phyloP scores from a whole-genome alignment of 345 rosid species.

The Pistacia integerrima region DNA sequence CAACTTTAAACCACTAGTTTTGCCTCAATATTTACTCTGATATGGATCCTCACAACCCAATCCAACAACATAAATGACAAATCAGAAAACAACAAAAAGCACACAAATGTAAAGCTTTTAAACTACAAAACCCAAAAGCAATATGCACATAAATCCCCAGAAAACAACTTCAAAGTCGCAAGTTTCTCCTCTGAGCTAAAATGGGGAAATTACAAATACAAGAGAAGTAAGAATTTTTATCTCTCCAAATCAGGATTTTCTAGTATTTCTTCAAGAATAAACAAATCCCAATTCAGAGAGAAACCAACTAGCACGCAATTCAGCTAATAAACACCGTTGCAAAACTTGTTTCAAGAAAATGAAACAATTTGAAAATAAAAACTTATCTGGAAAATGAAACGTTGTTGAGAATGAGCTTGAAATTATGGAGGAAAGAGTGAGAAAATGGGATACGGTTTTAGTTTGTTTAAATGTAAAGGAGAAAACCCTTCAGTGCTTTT shows the following conservation, averaged over 20 bases:
- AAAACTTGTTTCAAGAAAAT: neutral
- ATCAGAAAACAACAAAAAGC: conserved; percentile 16
- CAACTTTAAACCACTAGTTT: conserved; percentile 17
- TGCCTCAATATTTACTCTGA: neutral
- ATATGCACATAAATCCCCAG: conserved; percentile 16
- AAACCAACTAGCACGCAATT: conserved; percentile 14
- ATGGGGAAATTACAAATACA: neutral
- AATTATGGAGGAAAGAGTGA: conserved; percentile 21
- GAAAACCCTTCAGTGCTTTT: neutral
- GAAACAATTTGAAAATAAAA: neutral
- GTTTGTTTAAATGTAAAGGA: no score
- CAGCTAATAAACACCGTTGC: conserved; percentile 7
- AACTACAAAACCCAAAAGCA: conserved; percentile 21
- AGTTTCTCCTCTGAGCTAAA: conserved; percentile 24
- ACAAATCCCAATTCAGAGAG: conserved; percentile 49
- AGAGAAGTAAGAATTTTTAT: neutral
- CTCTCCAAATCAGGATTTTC: conserved; percentile 40
- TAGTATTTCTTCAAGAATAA: conserved; percentile 1
- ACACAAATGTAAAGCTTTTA: conserved; percentile 22
- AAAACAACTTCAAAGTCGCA: conserved; percentile 24
- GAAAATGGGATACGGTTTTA: neutral
- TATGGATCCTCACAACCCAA: conserved; percentile 17
- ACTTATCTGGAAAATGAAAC: conserved; percentile 32
- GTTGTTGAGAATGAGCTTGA: conserved; percentile 11
- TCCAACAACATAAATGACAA: conserved; percentile 12